phyloP scores from a whole-genome alignment of 352 stramenopile species.

The Phytophthora cajani region DNA sequence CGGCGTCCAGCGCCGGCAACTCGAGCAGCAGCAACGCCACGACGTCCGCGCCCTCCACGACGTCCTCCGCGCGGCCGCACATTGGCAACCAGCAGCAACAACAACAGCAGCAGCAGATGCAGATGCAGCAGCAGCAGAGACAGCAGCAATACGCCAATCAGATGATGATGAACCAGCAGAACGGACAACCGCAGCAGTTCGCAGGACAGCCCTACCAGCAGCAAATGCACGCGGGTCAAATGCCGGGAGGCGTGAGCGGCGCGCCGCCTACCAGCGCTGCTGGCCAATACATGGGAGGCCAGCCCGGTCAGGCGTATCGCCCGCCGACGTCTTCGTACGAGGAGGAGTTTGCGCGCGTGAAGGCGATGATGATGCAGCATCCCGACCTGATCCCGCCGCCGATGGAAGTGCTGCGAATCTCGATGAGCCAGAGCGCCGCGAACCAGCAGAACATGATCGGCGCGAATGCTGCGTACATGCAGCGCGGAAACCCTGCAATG shows the following conservation, averaged over 20 bases:
- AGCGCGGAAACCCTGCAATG: constrained; percentile 67
- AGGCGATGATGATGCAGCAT: constrained; percentile 91
- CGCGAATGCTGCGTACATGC: constrained; percentile 66
- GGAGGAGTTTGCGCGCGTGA: constrained; percentile 87
- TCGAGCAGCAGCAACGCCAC: constrained; percentile 24
- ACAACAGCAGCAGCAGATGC: constrained; percentile 43
- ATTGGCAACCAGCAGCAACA: constrained; percentile 58
- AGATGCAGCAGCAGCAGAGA: constrained; percentile 57
- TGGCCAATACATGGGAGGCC: constrained; percentile 68
- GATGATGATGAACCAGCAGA: constrained; percentile 78
- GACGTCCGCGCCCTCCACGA: constrained; percentile 43
- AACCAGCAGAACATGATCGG: constrained; percentile 72
- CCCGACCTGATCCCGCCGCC: constrained; percentile 86
- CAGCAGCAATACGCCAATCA: constrained; percentile 70
- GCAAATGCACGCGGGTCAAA: constrained; percentile 61
- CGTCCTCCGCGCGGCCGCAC: constrained; percentile 74
- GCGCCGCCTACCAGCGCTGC: constrained; percentile 43
- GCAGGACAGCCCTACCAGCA: constrained; percentile 49
- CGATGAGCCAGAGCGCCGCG: constrained; percentile 72
- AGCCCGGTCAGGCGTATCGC: constrained; percentile 59
- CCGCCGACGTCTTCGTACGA: constrained; percentile 77
- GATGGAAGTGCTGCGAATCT: constrained; percentile 88
- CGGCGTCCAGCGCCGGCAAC: constrained; percentile 15
- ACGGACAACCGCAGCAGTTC: constrained; percentile 48
- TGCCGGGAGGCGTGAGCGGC: constrained; percentile 39